phyloP scores from a whole-genome alignment of 2,329 filamentous ascomycete genomes.

The Emmonsiellopsis sp. region DNA sequence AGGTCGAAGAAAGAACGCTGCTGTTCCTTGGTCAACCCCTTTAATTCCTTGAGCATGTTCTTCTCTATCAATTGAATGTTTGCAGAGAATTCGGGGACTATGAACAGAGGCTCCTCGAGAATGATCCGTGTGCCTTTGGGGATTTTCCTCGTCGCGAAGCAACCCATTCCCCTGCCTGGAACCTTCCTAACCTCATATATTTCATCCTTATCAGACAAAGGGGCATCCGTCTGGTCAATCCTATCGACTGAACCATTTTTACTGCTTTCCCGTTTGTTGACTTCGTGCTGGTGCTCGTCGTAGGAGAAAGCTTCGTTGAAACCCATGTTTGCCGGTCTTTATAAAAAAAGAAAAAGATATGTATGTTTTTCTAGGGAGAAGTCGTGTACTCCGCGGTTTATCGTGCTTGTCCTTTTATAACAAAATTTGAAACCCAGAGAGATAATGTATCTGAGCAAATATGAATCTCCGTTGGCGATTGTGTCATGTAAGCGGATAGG shows the following conservation, averaged over 20 bases:
- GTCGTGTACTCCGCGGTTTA: not conserved
- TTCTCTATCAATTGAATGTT: not conserved
- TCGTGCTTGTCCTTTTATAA: not conserved
- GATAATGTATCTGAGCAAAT: not conserved
- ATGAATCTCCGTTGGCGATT: not conserved
- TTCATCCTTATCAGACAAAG: not conserved
- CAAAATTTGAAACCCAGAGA: not conserved
- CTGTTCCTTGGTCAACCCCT: conserved; percentile 3
- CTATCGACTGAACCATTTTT: not conserved
- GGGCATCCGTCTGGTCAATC: not conserved
- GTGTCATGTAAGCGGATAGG: not conserved
- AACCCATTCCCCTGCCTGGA: conserved; percentile 5
- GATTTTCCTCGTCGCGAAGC: conserved; percentile 6
- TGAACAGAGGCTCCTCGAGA: conserved; percentile 4
- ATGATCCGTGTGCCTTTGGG: conserved; percentile 7
- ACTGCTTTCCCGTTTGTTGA: not conserved
- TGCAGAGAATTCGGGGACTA: conserved; percentile 1
- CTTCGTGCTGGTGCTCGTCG: not conserved
- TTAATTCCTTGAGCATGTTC: conserved; percentile 1
- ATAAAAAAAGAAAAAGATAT: not conserved
- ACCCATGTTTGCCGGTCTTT: not conserved
- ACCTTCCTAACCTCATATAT: conserved; percentile 3
- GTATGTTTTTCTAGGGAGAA: not conserved
- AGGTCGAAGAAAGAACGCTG: conserved; percentile 7
- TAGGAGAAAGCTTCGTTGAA: not conserved